phyloP scores from a whole-genome alignment of 768 basidiomycete species.

The Neoboletus magnificus region DNA sequence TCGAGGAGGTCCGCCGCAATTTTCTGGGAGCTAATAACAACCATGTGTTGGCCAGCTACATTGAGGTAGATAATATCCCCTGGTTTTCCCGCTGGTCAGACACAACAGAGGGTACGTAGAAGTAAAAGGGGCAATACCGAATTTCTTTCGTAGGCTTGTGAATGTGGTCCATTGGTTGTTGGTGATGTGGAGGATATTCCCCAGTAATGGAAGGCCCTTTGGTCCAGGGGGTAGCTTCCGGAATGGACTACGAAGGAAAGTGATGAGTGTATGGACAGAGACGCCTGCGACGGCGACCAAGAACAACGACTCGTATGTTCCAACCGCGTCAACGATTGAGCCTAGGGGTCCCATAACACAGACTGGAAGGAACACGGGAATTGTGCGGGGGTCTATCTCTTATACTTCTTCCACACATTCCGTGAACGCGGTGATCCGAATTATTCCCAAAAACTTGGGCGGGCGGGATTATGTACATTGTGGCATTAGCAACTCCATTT shows the following conservation, averaged over 20 bases:
- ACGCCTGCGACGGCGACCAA: neutral
- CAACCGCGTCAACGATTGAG: neutral
- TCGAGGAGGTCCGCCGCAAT: conserved; percentile 38
- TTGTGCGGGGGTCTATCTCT: neutral
- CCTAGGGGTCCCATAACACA: too few relatives aligned
- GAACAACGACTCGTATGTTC: neutral
- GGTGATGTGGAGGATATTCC: neutral
- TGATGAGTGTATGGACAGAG: neutral
- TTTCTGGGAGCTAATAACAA: conserved; percentile 32
- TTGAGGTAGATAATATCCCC: conserved; percentile 7
- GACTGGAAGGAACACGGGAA: too few relatives aligned
- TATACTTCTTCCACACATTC: neutral
- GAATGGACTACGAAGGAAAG: neutral
- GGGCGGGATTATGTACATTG: too few relatives aligned
- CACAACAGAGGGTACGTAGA: too few relatives aligned
- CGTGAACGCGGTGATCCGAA: neutral
- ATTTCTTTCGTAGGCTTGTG: neutral
- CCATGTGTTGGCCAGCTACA: conserved; percentile 17
- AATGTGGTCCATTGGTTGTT: conserved; percentile 3
- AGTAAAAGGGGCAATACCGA: neutral
- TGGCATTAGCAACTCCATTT: too few relatives aligned
- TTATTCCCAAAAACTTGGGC: too few relatives aligned
- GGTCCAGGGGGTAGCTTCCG: conserved; percentile 9
- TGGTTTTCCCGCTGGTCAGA: neutral
- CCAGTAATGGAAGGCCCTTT: conserved; percentile 3